phyloP scores from a whole-genome alignment of 305 asterid genomes.

The Euphrasia arctica region DNA sequence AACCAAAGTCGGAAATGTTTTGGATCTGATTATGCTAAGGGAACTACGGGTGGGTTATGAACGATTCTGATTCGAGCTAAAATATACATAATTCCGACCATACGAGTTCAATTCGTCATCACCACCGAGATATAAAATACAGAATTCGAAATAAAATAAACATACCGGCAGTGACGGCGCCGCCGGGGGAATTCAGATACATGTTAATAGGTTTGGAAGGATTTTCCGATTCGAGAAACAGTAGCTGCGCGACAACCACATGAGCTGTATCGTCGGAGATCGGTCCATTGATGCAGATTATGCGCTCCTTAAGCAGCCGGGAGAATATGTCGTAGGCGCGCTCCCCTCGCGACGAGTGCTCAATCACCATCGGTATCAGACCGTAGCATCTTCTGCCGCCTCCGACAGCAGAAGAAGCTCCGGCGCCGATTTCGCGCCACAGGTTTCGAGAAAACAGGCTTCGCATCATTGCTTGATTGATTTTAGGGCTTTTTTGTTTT shows the following conservation, averaged over 20 bases:
- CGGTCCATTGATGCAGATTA: constrained; percentile 88
- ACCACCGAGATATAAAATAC: too few species aligned
- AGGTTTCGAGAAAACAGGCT: constrained; percentile 37
- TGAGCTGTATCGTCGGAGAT: constrained; percentile 87
- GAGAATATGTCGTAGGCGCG: constrained; percentile 96
- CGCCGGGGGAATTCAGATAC: constrained; percentile 98
- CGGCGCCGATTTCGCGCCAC: constrained; percentile 23
- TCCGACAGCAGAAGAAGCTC: constrained; percentile 18
- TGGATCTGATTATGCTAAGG: too few species aligned
- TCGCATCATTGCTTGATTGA: constrained; percentile 29
- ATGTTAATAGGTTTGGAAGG: constrained; percentile 89
- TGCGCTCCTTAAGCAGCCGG: constrained; percentile 83
- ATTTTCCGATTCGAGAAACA: constrained; percentile 86
- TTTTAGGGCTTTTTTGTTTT: constrained; percentile 25
- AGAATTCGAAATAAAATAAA: not conserved
- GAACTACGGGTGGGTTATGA: too few species aligned
- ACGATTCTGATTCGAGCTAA: too few species aligned
- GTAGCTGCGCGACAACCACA: constrained; percentile 92
- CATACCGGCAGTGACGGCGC: constrained; percentile 90
- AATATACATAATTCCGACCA: too few species aligned
- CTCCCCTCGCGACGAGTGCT: constrained; percentile 91
- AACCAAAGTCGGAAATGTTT: too few species aligned
- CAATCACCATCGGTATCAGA: constrained; percentile 89
- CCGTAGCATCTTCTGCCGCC: constrained; percentile 46
- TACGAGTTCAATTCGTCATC: too few species aligned